Conservation (phyloP, 2,329 filamentous ascomycete species). For the Fusarium abutilonis region DNA sequence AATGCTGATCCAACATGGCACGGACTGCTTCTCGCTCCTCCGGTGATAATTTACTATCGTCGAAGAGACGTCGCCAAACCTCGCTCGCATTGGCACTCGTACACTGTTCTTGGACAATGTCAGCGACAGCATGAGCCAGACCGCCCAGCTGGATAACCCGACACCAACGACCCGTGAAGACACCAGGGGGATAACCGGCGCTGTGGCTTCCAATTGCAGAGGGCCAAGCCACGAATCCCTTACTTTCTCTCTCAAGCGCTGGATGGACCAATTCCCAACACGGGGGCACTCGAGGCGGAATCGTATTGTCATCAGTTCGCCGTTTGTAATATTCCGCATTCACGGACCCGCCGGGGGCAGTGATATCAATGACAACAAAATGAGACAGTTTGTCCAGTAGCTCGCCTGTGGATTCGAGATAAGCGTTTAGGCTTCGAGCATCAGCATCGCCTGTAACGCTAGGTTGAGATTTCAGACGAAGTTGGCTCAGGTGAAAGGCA, state of each 20-base stretch:
- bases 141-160: constrained; percentile 1
- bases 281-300: not conserved
- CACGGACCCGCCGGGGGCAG: not conserved
- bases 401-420: not conserved
- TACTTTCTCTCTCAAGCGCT: not conserved
- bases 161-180: not conserved
- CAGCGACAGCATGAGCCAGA: not conserved
- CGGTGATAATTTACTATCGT: not conserved
- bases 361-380: constrained; percentile 1
- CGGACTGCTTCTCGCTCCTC: no score
- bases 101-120: not conserved
- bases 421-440: not conserved
- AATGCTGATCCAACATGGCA: not conserved
- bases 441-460: not conserved
- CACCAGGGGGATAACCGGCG: not conserved
- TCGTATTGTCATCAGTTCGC: rapidly evolving
- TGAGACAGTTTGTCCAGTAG: not conserved
- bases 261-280: constrained; percentile 1
- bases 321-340: not conserved
- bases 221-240: not conserved
- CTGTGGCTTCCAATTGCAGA: not conserved
- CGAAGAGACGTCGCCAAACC: constrained; percentile 4
- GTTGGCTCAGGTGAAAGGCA: constrained; percentile 3
- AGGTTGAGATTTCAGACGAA: not conserved
- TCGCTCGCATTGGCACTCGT: not conserved